Evolutionary conservation across 1,139 yeast genomes (phyloP), one percentile per base, ranked within the genome.

Genomic region (Debaryomycetaceae sp.): DNA sequence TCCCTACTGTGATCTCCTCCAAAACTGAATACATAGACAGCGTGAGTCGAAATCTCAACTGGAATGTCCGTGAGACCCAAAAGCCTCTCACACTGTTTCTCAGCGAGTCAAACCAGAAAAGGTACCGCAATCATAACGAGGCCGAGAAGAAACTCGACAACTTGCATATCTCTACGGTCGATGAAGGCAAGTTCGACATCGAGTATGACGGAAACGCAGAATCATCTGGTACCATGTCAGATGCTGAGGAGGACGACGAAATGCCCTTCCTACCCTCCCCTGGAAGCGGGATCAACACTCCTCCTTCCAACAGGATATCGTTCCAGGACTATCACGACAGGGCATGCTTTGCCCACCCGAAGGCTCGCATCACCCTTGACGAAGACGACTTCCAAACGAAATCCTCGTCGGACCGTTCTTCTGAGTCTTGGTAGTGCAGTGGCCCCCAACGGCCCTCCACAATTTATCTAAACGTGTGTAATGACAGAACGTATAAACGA

Each of bases 11-110:
- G 4, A 80, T 83, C 46, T 78, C 89, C 1, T 76, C 85, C 5
- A 80, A 82, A 43, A 84, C 86, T 2, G 96, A 87, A 59, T 89
- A 87, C 59, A 81, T 88, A 52, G 93, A 87, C 57, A 82, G 89
- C 52, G 95, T 88, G 9, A 83, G 91, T 54, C 72, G 95, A 42
- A 87, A 89, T 40, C 69, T 89, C 59, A 85, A 87, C 60, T 89
- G 97, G 97, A 89, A 89, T 60, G 85, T 77, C 13, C 75, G 96
- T 48, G 91, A 87, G 58, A 82, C 78, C 51, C 97, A 88, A 62
- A 84, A 84, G 53, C 87, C 95, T 4, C 85, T 87, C 59, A 50
- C 76, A 6, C 79, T 76, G 53, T 60, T 77, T 46, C 57, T 80
- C 37, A 76, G 81, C 41, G 76, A 72, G 27, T 72, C 72, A 53